phyloP scores from a whole-genome alignment of 257 asterid species.

The Solanum chilense region DNA sequence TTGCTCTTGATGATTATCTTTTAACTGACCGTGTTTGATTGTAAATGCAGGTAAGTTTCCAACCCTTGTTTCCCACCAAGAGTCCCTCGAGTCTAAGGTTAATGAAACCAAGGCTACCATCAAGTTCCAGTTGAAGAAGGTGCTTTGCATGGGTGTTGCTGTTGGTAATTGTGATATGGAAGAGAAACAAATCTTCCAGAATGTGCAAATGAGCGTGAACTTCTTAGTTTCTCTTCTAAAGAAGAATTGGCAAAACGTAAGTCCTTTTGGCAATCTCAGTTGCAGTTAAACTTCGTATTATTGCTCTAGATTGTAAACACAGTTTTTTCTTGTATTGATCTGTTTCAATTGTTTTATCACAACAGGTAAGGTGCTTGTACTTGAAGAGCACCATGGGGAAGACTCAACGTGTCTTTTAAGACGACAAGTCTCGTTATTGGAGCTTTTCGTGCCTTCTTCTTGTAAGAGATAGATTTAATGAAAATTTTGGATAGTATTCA shows the following conservation, averaged over 20 bases:
- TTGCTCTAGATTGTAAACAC: not conserved
- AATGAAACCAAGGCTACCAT: conserved; percentile 7
- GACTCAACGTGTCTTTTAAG: conserved; percentile 6
- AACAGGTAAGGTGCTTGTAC: conserved; percentile 15
- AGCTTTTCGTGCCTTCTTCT: not conserved
- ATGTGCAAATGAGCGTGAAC: conserved; percentile 8
- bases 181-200: not conserved
- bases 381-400: conserved; percentile 19
- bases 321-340: not conserved
- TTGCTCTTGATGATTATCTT: not conserved
- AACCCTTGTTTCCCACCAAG: conserved; percentile 6
- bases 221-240: conserved; percentile 3
- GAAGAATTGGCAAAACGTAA: conserved; percentile 12
- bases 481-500: not conserved
- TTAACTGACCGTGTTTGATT: not conserved
- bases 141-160: not conserved
- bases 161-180: not conserved
- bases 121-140: not conserved
- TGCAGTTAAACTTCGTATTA: not conserved
- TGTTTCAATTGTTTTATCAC: not conserved
- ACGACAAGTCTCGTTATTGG: not conserved
- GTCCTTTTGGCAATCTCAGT: not conserved
- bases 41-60: conserved; percentile 5
- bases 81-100: conserved; percentile 7
- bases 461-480: not conserved